Conservation (phyloP, 2,329 filamentous ascomycete species). For the Blastomyces percursus region DNA sequence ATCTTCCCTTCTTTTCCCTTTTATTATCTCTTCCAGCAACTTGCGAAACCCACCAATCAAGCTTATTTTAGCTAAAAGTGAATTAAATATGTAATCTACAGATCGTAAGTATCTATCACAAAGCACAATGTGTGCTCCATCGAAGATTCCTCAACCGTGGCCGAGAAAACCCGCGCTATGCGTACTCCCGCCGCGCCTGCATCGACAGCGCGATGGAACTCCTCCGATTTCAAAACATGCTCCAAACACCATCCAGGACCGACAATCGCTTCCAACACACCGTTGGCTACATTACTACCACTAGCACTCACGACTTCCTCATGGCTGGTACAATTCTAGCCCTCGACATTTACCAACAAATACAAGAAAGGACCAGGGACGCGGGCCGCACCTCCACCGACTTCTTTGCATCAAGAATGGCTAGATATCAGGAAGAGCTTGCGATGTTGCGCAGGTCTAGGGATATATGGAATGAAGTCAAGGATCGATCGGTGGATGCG, state of each 20-base stretch:
- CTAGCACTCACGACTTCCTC: slow-evolving; percentile 75
- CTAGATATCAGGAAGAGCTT: slow-evolving; percentile 54
- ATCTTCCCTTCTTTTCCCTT: neutral
- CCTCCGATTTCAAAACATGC: slow-evolving; percentile 61
- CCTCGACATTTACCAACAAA: slow-evolving; percentile 62
- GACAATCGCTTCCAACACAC: slow-evolving; percentile 61
- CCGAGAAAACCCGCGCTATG: slow-evolving; percentile 66
- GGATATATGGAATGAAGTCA: slow-evolving; percentile 68
- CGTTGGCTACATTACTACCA: slow-evolving; percentile 67
- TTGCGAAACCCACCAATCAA: neutral
- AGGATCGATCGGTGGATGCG: slow-evolving; percentile 73
- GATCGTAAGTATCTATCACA: slow-evolving; percentile 75
- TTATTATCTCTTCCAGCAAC: neutral
- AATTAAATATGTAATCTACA: slow-evolving; percentile 9
- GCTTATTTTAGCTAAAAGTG: neutral
- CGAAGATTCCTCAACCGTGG: slow-evolving; percentile 74
- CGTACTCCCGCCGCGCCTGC: slow-evolving; percentile 70
- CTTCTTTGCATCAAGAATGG: slow-evolving; percentile 38
- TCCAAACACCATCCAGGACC: slow-evolving; percentile 63
- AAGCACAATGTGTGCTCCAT: slow-evolving; percentile 80
- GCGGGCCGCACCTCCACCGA: slow-evolving; percentile 28
- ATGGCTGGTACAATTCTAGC: slow-evolving; percentile 75
- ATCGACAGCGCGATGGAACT: slow-evolving; percentile 80
- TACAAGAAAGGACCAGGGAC: slow-evolving; percentile 25
- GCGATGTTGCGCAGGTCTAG: slow-evolving; percentile 59